A percentile compares a stretch with the other conserved stretches of the same genome.
Evolutionary conservation across 768 basidiomycete species (phyloP).

Genomic region (Collybiopsis confluens): DNA sequence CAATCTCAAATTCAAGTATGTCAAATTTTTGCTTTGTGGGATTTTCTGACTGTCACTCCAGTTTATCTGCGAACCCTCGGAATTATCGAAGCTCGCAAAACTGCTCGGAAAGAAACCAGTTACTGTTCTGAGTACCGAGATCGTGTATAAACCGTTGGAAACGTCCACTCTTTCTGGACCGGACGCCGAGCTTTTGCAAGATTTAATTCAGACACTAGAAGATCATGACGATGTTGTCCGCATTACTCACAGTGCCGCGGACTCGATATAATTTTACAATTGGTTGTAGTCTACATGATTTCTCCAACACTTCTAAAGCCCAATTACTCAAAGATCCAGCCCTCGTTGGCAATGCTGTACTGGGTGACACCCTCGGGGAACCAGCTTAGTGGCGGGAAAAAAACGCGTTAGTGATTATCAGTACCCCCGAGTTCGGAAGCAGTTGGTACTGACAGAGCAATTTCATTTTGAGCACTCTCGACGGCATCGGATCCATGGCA

Average conservation of each 20-base stretch:
- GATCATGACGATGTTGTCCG: conserved; percentile 53
- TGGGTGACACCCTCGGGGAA: conserved; percentile 84
- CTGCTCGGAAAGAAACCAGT: conserved; percentile 25
- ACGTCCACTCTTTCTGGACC: conserved; percentile 34
- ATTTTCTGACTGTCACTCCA: conserved; percentile 15
- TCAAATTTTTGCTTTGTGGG: conserved; percentile 10
- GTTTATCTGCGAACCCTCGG: conserved; percentile 42
- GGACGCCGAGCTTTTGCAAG: conserved; percentile 32
- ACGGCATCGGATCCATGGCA: conserved; percentile 90
- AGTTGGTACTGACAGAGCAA: conserved; percentile 63
- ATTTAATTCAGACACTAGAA: conserved; percentile 50
- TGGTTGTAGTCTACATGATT: neutral
- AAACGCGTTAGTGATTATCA: conserved; percentile 10
- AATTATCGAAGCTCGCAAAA: conserved; percentile 33
- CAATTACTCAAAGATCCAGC: conserved; percentile 77
- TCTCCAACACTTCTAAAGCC: neutral
- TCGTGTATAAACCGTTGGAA: conserved; percentile 52
- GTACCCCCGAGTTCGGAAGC: neutral
- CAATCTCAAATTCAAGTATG: conserved; percentile 30
- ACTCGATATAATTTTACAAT: conserved; percentile 4
- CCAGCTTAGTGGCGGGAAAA: conserved; percentile 51
- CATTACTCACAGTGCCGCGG: conserved; percentile 49
- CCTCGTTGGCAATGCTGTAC: conserved; percentile 59
- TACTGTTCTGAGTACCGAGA: conserved; percentile 41
- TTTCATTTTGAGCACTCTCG: conserved; percentile 92